Percentiles rank a stretch among this genome's conserved stretches.
phyloP scores from a whole-genome alignment of 257 asterid species.

The Orobanche coerulescens region DNA sequence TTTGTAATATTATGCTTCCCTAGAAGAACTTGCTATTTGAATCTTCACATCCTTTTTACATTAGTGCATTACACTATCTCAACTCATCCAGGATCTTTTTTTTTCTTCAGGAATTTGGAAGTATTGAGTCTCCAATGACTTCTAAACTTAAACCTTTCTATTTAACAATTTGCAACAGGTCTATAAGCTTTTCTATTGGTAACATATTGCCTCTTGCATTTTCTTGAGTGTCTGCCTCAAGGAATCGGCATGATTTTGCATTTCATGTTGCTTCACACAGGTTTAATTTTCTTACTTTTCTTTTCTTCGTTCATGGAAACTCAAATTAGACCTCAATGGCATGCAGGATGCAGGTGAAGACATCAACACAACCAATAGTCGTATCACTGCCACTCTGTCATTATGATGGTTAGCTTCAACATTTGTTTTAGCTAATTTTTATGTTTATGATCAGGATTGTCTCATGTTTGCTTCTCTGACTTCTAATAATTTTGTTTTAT shows the following conservation, averaged over 20 bases:
- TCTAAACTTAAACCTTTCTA: constrained; percentile 89
- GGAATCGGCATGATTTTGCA: neutral
- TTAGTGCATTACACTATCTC: constrained; percentile 8
- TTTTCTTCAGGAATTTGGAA: constrained; percentile 81
- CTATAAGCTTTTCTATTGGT: neutral
- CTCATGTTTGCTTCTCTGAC: constrained; percentile 8
- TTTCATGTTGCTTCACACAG: constrained; percentile 11
- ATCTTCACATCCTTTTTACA: constrained; percentile 22
- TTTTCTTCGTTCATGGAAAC: constrained; percentile 5
- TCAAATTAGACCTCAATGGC: constrained; percentile 14
- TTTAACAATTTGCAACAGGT: constrained; percentile 89
- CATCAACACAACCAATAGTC: constrained; percentile 76
- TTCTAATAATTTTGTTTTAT: neutral
- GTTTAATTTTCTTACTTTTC: constrained; percentile 7
- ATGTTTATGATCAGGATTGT: neutral
- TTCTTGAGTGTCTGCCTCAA: constrained; percentile 2
- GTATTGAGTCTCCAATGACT: constrained; percentile 87
- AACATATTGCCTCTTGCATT: neutral
- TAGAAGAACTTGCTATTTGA: constrained; percentile 16
- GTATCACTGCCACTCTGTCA: constrained; percentile 83
- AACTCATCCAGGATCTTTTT: constrained; percentile 12
- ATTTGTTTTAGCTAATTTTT: neutral
- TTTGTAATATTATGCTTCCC: constrained; percentile 10
- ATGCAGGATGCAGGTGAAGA: constrained; percentile 95
- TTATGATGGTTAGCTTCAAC: constrained; percentile 61